Percentiles rank a stretch among this genome's conserved stretches.
Evolutionary conservation across 1,284 basidiomycete genomes (phyloP).

Genomic region (Tremellales sp.): DNA sequence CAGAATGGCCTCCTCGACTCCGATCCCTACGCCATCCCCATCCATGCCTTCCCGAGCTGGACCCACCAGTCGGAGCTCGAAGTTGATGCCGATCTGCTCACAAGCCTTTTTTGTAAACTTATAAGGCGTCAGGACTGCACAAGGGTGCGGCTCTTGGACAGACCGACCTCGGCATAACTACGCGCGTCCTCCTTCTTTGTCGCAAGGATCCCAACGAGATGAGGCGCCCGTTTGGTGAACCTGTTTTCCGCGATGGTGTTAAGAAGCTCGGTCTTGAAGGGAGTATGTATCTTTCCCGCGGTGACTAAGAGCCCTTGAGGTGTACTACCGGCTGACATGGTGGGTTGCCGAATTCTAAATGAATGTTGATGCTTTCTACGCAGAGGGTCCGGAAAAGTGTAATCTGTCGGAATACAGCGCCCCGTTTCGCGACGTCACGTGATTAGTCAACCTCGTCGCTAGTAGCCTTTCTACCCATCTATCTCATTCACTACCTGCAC

Average conservation of each 20-base stretch:
- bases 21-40: conserved; percentile 58
- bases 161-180: conserved; percentile 70
- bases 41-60: conserved; percentile 51
- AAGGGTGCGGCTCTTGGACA: background rate
- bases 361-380: too few species aligned
- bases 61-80: conserved; percentile 68
- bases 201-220: conserved; percentile 87
- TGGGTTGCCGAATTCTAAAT: too few species aligned
- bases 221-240: conserved; percentile 54
- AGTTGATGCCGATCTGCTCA: conserved; percentile 80
- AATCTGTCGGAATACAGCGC: too few species aligned
- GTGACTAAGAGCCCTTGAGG: conserved; percentile 47
- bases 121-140: background rate
- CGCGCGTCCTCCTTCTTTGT: conserved; percentile 82
- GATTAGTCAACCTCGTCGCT: too few species aligned
- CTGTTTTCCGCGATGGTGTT: conserved; percentile 25
- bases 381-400: too few species aligned
- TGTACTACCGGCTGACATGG: conserved; percentile 1
- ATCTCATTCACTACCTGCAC: too few species aligned
- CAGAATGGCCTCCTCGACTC: conserved; percentile 90
- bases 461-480: too few species aligned
- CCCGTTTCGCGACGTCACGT: too few species aligned
- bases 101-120: conserved; percentile 87
- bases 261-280: conserved; percentile 48
- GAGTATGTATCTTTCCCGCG: conserved; percentile 47